phyloP scores from a whole-genome alignment of 75 land plant genomes.

The Cryptomeria japonica region DNA sequence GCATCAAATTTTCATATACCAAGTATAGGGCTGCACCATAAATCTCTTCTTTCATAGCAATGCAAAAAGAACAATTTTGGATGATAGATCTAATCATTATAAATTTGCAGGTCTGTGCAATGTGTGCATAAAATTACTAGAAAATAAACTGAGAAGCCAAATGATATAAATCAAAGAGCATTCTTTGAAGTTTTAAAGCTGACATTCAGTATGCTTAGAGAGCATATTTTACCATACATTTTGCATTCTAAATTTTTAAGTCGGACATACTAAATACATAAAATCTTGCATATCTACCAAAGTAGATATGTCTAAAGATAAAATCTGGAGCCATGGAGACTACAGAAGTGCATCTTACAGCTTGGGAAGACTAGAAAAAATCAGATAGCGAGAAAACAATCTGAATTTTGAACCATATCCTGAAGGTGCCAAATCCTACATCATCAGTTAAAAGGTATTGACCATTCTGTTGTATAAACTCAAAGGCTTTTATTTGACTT shows the following conservation, averaged over 20 bases:
- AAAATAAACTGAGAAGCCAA: neutral
- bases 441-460: neutral
- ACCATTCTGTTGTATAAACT: neutral
- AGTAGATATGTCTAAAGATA: neutral
- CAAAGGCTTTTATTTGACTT: neutral
- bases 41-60: neutral
- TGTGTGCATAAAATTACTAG: neutral
- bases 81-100: neutral
- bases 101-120: neutral
- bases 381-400: neutral
- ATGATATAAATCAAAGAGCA: neutral
- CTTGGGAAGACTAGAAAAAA: neutral
- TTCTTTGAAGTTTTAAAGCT: neutral
- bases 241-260: neutral
- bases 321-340: neutral
- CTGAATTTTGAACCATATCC: neutral
- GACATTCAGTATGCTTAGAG: neutral
- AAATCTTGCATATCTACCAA: neutral
- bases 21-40: neutral
- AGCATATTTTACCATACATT: neutral
- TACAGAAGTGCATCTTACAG: neutral
- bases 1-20: neutral
- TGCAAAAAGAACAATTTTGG: neutral
- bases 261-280: neutral
- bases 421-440: neutral